phyloP scores from a whole-genome alignment of 2,329 filamentous ascomycete genomes.

The Fusarium chaquense region DNA sequence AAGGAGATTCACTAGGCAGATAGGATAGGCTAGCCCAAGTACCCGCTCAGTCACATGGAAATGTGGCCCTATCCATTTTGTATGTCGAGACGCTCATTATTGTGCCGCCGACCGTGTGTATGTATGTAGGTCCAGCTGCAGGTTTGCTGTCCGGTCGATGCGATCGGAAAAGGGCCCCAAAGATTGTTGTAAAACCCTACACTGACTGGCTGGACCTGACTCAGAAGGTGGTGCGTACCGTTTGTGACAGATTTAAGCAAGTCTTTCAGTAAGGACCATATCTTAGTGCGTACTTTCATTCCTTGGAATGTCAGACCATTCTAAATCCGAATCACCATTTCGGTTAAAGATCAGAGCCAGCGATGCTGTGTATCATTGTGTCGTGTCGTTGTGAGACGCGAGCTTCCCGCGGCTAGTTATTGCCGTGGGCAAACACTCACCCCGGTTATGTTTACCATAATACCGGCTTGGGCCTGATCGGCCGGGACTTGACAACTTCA shows the following conservation, averaged over 20 bases:
- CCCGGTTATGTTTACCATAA: constrained; percentile 12
- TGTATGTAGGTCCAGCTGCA: neutral
- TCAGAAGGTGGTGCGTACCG: constrained; percentile 4
- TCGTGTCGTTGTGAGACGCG: constrained; percentile 9
- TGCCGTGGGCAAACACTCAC: constrained; percentile 6
- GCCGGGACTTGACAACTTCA: constrained; percentile 30
- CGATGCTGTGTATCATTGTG: constrained; percentile 1
- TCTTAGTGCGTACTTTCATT: constrained; percentile 2
- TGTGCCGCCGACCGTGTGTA: neutral
- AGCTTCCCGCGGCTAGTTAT: constrained; percentile 6
- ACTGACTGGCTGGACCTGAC: neutral
- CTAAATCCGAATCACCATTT: neutral
- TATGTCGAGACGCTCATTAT: constrained; percentile 1
- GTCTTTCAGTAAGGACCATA: constrained; percentile 5
- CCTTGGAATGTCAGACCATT: constrained; percentile 7
- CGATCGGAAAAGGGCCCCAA: constrained; percentile 14
- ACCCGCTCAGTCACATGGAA: constrained; percentile 1
- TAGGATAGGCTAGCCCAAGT: neutral
- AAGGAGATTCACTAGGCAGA: neutral
- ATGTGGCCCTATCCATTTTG: constrained; percentile 5
- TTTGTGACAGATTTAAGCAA: neutral
- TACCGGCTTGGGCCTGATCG: constrained; percentile 27
- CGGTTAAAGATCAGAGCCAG: constrained; percentile 19
- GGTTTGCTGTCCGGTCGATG: constrained; percentile 7
- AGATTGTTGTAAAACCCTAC: neutral